phyloP scores from a whole-genome alignment of 1,139 yeast species.

The Yamadazyma kanchanaburiensis region DNA sequence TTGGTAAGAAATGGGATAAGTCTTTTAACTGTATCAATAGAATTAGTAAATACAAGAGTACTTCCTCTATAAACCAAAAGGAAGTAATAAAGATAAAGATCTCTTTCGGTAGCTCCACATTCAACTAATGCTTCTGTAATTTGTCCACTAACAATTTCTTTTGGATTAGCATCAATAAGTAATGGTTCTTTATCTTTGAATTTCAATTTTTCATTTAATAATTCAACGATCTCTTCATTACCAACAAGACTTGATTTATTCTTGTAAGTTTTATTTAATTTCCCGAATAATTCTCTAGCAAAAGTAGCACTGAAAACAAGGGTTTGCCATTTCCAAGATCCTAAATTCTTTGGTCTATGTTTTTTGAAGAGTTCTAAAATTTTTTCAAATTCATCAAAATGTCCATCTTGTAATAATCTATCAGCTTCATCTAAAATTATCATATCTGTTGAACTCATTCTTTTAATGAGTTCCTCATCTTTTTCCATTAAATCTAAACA shows the following conservation, averaged over 20 bases:
- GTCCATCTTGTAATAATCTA: slow-evolving; percentile 91
- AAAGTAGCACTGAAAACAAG: slow-evolving; percentile 94
- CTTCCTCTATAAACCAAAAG: slow-evolving; percentile 83
- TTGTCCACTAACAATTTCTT: slow-evolving; percentile 70
- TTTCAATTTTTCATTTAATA: slow-evolving; percentile 55
- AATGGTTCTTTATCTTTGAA: slow-evolving; percentile 59
- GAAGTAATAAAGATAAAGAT: slow-evolving; percentile 85
- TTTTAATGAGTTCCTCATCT: slow-evolving; percentile 48
- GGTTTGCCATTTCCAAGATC: slow-evolving; percentile 70
- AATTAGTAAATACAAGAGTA: slow-evolving; percentile 88
- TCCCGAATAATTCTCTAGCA: slow-evolving; percentile 75
- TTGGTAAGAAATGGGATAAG: slow-evolving; percentile 71
- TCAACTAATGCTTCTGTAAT: slow-evolving; percentile 87
- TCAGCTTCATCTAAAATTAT: slow-evolving; percentile 97
- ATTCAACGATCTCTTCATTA: slow-evolving; percentile 51
- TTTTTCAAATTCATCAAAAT: slow-evolving; percentile 87
- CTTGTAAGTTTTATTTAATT: slow-evolving; percentile 43
- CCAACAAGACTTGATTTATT: slow-evolving; percentile 29
- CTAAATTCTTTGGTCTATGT: slow-evolving; percentile 22
- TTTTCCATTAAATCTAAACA: slow-evolving; percentile 77
- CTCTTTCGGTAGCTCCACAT: slow-evolving; percentile 89
- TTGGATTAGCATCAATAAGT: slow-evolving; percentile 84
- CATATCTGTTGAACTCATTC: slow-evolving; percentile 62
- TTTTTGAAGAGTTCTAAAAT: slow-evolving; percentile 61
- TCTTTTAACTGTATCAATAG: slow-evolving; percentile 90